These are phyloP conservation scores for Fusarium keratoplasticum DNA, from an alignment of 2,329 filamentous ascomycete species.

Conservation along the genomic window DNA sequence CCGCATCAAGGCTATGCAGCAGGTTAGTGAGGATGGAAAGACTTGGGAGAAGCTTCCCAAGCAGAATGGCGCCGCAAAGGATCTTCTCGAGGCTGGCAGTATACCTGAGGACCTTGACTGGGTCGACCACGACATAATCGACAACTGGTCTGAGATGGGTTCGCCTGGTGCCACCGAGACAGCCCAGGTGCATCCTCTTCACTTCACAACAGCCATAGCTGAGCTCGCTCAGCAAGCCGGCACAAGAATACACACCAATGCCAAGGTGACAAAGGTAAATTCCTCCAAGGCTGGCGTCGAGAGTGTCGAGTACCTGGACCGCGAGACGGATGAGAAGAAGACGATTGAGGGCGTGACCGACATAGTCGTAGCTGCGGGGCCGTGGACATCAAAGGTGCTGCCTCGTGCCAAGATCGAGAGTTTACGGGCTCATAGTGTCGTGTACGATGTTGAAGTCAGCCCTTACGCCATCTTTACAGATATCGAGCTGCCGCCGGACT, in stretches of 20 bases:
- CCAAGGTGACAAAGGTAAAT: conserved; percentile 75
- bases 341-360: conserved; percentile 62
- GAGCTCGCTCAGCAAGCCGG: conserved; percentile 78
- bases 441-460: conserved; percentile 72
- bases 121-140: conserved; percentile 76
- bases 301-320: conserved; percentile 70
- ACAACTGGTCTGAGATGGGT: conserved; percentile 86
- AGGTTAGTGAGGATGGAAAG: conserved; percentile 49
- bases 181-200: conserved; percentile 91
- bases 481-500: conserved; percentile 78
- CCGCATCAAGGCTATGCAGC: conserved; percentile 48
- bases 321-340: conserved; percentile 51
- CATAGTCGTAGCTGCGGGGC: conserved; percentile 67
- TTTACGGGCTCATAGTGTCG: conserved; percentile 73
- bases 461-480: conserved; percentile 88
- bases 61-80: conserved; percentile 61
- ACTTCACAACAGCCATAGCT: conserved; percentile 89
- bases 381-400: conserved; percentile 72
- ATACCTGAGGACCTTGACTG: conserved; percentile 87
- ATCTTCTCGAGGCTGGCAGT: conserved; percentile 65
- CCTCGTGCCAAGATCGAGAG: conserved; percentile 69
- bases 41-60: conserved; percentile 73
- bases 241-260: conserved; percentile 73
- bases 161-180: conserved; percentile 75
- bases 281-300: conserved; percentile 64